A percentile compares a stretch with the other conserved stretches of the same genome.
phyloP scores from a whole-genome alignment of 345 rosid genomes.

The Dimocarpus longan region DNA sequence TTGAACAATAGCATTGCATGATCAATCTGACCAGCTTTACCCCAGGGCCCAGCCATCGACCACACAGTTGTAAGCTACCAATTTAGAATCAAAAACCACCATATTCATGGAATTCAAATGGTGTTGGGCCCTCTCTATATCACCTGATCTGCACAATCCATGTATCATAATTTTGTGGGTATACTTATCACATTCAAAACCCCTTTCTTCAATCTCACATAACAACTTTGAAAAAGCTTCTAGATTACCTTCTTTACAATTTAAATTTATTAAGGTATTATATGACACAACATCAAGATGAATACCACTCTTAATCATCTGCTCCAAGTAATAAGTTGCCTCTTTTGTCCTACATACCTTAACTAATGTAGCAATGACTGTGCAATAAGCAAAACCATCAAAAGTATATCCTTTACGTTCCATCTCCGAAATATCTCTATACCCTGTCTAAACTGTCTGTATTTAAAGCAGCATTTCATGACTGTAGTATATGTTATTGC shows the following conservation, averaged over 20 bases:
- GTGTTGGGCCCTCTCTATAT: constrained; percentile 49
- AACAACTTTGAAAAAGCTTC: constrained; percentile 56
- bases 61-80: constrained; percentile 63
- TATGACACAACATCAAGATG: constrained; percentile 72
- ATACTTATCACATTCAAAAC: constrained; percentile 67
- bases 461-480: constrained; percentile 63
- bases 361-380: constrained; percentile 63
- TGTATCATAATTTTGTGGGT: constrained; percentile 79
- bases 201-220: constrained; percentile 58
- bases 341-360: constrained; percentile 56
- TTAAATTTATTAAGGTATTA: constrained; percentile 68
- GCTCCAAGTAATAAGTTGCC: constrained; percentile 48
- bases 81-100: constrained; percentile 47
- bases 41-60: constrained; percentile 51
- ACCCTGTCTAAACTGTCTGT: constrained; percentile 58
- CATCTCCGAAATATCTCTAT: constrained; percentile 61
- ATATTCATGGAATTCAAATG: constrained; percentile 58
- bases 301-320: constrained; percentile 49
- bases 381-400: constrained; percentile 78
- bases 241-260: constrained; percentile 58
- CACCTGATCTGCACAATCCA: constrained; percentile 67
- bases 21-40: constrained; percentile 64
- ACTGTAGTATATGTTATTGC: constrained; percentile 74
- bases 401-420: constrained; percentile 62
- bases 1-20: constrained; percentile 57